Conservation (phyloP, 345 rosid species). For the Lepidium aucheri region DNA sequence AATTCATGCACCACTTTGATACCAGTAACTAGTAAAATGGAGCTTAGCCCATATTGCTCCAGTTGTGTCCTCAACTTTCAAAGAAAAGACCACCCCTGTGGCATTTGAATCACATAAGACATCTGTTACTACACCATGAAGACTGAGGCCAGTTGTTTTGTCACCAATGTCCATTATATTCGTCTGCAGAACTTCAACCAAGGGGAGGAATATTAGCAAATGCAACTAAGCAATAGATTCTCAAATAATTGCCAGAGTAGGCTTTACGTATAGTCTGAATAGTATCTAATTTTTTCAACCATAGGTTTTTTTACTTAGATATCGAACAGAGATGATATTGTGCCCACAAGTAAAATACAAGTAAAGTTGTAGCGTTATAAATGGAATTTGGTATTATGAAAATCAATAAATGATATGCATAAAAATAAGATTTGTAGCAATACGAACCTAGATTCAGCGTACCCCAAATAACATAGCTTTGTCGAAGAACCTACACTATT, state of each 20-base stretch:
- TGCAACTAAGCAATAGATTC: conserved; percentile 1
- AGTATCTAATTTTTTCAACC: not conserved
- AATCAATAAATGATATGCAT: not conserved
- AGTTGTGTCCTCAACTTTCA: conserved; percentile 63
- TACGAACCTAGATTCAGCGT: not conserved
- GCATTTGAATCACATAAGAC: conserved; percentile 36
- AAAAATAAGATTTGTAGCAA: not conserved
- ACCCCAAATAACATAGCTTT: not conserved
- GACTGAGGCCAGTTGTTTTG: conserved; percentile 83
- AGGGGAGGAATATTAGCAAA: conserved; percentile 21
- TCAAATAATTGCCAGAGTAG: not conserved
- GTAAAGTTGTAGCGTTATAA: not conserved
- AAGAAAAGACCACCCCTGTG: conserved; percentile 42
- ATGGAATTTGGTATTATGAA: not conserved
- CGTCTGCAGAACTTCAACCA: conserved; percentile 54
- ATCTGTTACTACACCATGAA: conserved; percentile 64
- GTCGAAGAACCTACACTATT: not conserved
- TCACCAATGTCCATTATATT: conserved; percentile 51
- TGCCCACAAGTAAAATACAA: not conserved
- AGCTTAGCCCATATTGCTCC: conserved; percentile 71
- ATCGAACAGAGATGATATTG: not conserved
- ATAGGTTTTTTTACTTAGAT: not conserved
- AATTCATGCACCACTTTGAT: conserved; percentile 9
- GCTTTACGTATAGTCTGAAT: not conserved
- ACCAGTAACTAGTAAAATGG: conserved; percentile 71